These are phyloP conservation scores for Coemansia umbellata DNA, from an alignment of 192 early-diverging fungal species.

Conservation along the genomic window DNA sequence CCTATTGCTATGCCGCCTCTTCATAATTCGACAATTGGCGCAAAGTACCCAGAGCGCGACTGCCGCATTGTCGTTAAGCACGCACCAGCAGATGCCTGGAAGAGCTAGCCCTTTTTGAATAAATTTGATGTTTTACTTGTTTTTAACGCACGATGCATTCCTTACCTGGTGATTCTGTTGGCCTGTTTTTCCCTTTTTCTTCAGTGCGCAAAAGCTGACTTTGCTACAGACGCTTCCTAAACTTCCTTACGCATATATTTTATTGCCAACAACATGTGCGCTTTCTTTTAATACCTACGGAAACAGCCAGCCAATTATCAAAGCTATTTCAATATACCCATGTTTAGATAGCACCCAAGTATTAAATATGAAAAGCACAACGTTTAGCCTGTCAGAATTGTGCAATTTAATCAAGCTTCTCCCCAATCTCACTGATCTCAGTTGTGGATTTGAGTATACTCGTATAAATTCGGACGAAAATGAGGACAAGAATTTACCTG, in stretches of 20 bases:
- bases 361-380: not conserved
- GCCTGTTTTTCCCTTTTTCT: too few species aligned
- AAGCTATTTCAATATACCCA: not conserved
- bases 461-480: not conserved
- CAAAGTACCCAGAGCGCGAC: constrained; percentile 30
- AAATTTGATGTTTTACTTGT: not conserved
- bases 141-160: too few species aligned
- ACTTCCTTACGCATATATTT: too few species aligned
- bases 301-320: not conserved
- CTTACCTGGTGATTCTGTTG: too few species aligned
- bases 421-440: not conserved
- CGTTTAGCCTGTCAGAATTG: not conserved
- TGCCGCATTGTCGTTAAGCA: constrained; percentile 12
- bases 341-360: not conserved
- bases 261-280: not conserved
- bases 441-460: too few species aligned
- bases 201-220: too few species aligned
- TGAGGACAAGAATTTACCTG: not conserved
- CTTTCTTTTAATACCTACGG: not conserved
- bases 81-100: not conserved
- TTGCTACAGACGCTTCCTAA: too few species aligned
- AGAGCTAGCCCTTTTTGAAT: not conserved
- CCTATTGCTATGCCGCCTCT: constrained; percentile 19
- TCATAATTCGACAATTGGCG: constrained; percentile 13
- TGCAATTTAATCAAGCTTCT: not conserved